These are phyloP conservation scores for Auricularia heimuer DNA, from an alignment of 768 basidiomycete genomes.

Conservation along the genomic window DNA sequence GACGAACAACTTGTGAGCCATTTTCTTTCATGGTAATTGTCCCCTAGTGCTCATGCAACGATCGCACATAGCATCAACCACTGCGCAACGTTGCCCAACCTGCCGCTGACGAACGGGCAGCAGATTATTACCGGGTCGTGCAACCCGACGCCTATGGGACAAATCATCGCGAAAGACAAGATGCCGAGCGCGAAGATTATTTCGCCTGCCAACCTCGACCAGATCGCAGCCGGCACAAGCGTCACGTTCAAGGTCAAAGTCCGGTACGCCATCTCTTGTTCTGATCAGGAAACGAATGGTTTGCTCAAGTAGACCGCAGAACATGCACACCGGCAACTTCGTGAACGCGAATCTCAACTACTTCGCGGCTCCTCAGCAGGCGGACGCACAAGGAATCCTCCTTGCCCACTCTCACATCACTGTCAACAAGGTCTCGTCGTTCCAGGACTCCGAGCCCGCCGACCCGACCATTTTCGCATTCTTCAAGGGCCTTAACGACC, in stretches of 20 bases:
- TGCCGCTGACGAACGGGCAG: conserved; percentile 46
- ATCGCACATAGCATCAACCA: conserved; percentile 32
- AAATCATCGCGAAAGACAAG: conserved; percentile 37
- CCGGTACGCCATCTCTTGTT: background rate
- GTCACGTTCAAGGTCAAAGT: conserved; percentile 47
- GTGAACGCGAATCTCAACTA: conserved; percentile 45
- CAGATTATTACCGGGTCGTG: conserved; percentile 45
- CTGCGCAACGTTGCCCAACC: conserved; percentile 34
- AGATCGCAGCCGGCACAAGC: conserved; percentile 33
- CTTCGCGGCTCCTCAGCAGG: conserved; percentile 47
- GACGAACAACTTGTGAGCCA: conserved; percentile 41
- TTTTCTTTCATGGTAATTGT: background rate
- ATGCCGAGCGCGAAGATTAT: conserved; percentile 43
- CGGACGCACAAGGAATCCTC: conserved; percentile 41
- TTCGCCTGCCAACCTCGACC: conserved; percentile 35
- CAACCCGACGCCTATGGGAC: conserved; percentile 49
- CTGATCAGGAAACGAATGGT: conserved; percentile 12
- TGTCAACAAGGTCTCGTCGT: conserved; percentile 34
- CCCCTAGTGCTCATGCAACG: background rate
- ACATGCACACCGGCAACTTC: conserved; percentile 44
- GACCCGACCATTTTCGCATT: conserved; percentile 46
- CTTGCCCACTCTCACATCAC: conserved; percentile 52
- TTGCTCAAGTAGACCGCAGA: conserved; percentile 10
- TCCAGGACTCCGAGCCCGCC: conserved; percentile 37
- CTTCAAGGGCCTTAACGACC: conserved; percentile 31